Percentiles rank a stretch among this genome's conserved stretches.
Conservation (phyloP, 495 filamentous ascomycete species). For the Sordaria brevicollis region DNA sequence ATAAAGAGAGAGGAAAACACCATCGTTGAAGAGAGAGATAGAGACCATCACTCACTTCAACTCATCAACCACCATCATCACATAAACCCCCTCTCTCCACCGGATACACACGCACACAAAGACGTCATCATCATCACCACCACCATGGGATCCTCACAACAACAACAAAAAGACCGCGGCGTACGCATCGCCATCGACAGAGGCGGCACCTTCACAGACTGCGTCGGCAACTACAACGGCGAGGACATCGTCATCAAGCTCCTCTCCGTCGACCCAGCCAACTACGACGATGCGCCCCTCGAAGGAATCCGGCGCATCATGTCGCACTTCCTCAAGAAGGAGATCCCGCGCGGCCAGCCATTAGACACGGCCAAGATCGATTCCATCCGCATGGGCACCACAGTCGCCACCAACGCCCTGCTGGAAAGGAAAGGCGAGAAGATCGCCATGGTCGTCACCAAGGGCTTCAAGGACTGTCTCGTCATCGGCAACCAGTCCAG, state of each 20-base stretch:
- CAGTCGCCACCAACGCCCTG: conserved; percentile 80
- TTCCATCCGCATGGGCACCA: conserved; percentile 82
- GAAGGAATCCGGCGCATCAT: conserved; percentile 88
- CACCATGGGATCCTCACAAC: conserved; percentile 1
- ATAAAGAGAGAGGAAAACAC: neutral
- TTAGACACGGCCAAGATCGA: conserved; percentile 78
- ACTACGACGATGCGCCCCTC: conserved; percentile 81
- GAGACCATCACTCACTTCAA: neutral
- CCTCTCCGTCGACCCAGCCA: conserved; percentile 79
- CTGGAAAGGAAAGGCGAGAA: conserved; percentile 90
- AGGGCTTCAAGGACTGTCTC: conserved; percentile 87
- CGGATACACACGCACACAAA: neutral
- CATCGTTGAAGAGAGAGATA: neutral
- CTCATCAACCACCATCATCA: neutral
- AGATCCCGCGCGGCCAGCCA: conserved; percentile 71
- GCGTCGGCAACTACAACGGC: conserved; percentile 52
- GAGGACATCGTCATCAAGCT: conserved; percentile 79
- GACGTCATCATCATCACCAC: neutral
- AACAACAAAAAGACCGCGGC: conserved; percentile 24
- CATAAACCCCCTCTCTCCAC: neutral
- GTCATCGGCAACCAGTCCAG: conserved; percentile 79
- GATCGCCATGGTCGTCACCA: conserved; percentile 83
- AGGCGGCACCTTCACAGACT: conserved; percentile 65
- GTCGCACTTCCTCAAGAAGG: conserved; percentile 62
- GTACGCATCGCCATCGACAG: conserved; percentile 54